A percentile compares a stretch with the other conserved stretches of the same genome.
Evolutionary conservation across 1,284 basidiomycete genomes (phyloP).

Genomic region (Heterobasidion occidentale): DNA sequence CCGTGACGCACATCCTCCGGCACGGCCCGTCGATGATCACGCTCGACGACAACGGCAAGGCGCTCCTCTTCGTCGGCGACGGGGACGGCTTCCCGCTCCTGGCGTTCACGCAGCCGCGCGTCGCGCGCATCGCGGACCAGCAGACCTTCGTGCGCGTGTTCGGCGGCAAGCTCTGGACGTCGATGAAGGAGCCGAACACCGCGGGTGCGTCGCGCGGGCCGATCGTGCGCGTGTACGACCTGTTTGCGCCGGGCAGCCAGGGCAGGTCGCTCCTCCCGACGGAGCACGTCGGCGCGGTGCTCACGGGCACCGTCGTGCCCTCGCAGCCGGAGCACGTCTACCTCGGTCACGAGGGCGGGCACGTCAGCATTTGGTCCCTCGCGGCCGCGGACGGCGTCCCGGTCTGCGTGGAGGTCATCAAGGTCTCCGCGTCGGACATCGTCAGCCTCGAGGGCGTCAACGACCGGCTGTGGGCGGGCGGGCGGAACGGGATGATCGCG

Average conservation of each 20-base stretch:
- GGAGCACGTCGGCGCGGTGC: slow-evolving; percentile 74
- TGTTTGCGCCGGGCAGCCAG: slow-evolving; percentile 44
- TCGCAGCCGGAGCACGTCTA: slow-evolving; percentile 63
- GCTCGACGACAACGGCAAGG: slow-evolving; percentile 79
- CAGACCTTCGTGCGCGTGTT: slow-evolving; percentile 73
- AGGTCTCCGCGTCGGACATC: slow-evolving; percentile 75
- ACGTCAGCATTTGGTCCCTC: slow-evolving; percentile 70
- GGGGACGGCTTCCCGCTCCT: slow-evolving; percentile 29
- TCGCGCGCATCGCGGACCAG: slow-evolving; percentile 73
- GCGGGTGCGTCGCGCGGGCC: slow-evolving; percentile 47
- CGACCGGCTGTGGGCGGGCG: slow-evolving; percentile 79
- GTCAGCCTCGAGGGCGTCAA: slow-evolving; percentile 76
- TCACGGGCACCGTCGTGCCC: slow-evolving; percentile 73
- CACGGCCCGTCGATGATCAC: slow-evolving; percentile 64
- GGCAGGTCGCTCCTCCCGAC: slow-evolving; percentile 43
- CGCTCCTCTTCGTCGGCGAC: slow-evolving; percentile 59
- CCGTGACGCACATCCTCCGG: slow-evolving; percentile 69
- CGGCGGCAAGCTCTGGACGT: slow-evolving; percentile 76
- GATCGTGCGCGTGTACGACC: slow-evolving; percentile 73
- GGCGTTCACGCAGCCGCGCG: slow-evolving; percentile 34
- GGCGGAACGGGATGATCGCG: slow-evolving; percentile 75
- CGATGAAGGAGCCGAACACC: slow-evolving; percentile 39
- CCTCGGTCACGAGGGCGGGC: slow-evolving; percentile 93
- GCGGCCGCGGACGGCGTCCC: slow-evolving; percentile 45
- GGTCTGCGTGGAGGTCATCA: slow-evolving; percentile 60